Evolutionary conservation across 106 monocot genomes (phyloP).

Genomic region (Phalaenopsis equestris): DNA sequence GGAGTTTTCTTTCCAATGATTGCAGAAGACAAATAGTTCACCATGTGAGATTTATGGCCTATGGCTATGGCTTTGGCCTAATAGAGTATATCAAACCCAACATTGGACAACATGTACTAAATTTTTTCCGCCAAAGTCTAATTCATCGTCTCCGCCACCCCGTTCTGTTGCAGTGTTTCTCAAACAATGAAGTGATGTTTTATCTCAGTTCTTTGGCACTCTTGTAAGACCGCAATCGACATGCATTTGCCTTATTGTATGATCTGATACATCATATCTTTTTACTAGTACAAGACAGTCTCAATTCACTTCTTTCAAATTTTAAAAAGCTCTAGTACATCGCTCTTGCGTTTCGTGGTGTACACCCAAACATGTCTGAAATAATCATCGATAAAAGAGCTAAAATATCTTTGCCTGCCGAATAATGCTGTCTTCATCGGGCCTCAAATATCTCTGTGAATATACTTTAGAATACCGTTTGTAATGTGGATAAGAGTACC

Average conservation of each 20-base stretch:
- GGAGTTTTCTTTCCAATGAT: background rate
- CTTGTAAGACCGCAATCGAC: background rate
- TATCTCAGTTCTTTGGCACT: no score
- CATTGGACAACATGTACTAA: background rate
- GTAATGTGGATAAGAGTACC: background rate
- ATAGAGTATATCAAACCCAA: background rate
- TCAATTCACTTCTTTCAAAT: background rate
- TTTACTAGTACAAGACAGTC: background rate
- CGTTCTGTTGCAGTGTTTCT: no score
- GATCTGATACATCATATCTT: background rate
- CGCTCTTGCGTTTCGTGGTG: background rate
- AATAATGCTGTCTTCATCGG: background rate
- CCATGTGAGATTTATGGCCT: background rate
- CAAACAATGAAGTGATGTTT: no score
- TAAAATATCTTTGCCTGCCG: background rate
- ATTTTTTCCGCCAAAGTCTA: background rate
- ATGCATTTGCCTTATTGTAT: background rate
- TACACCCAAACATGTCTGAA: background rate
- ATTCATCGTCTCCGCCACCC: no score
- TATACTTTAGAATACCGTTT: background rate
- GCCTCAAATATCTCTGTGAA: background rate
- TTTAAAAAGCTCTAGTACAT: background rate
- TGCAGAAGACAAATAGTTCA: background rate
- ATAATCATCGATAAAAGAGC: background rate
- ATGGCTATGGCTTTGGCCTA: background rate